Conservation (phyloP, 2,329 filamentous ascomycete genomes). For the Talaromyces pinophilus region DNA sequence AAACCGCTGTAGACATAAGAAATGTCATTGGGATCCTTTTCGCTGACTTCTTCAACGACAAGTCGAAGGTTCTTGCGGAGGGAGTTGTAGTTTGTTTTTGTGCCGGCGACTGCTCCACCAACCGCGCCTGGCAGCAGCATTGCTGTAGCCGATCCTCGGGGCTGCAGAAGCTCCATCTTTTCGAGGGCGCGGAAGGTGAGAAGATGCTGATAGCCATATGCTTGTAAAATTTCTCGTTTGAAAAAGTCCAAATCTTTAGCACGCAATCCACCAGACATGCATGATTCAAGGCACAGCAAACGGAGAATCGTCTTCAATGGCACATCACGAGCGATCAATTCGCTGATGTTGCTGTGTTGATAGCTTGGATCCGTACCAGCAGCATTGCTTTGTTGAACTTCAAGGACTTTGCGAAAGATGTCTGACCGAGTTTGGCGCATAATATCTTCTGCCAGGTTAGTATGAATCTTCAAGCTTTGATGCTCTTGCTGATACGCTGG, state of each 20-base stretch:
- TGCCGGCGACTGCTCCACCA: conserved; percentile 54
- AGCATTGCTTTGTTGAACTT: conserved; percentile 93
- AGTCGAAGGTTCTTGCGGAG: conserved; percentile 82
- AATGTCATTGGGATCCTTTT: conserved; percentile 89
- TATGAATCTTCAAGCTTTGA: conserved; percentile 87
- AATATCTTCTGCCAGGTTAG: conserved; percentile 88
- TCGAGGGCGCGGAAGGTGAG: conserved; percentile 86
- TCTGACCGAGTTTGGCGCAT: conserved; percentile 90
- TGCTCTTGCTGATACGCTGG: conserved; percentile 92
- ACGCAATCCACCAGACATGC: conserved; percentile 83
- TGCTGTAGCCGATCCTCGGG: conserved; percentile 74
- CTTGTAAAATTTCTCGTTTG: conserved; percentile 82
- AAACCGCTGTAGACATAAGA: conserved; percentile 99
- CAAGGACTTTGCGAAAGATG: conserved; percentile 80
- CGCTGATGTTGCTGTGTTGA: conserved; percentile 88
- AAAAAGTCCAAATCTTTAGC: conserved; percentile 87
- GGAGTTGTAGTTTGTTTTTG: conserved; percentile 86
- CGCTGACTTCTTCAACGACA: conserved; percentile 94
- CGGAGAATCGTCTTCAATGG: conserved; percentile 80
- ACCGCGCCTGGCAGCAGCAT: conserved; percentile 76
- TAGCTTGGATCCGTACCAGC: conserved; percentile 85
- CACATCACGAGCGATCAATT: conserved; percentile 86
- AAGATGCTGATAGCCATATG: conserved; percentile 92
- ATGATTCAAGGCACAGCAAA: conserved; percentile 86
- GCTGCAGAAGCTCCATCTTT: conserved; percentile 81